Base-by-base conservation (phyloP, 164 flowering plant species). In the Macadamia tetraphylla region DNA sequence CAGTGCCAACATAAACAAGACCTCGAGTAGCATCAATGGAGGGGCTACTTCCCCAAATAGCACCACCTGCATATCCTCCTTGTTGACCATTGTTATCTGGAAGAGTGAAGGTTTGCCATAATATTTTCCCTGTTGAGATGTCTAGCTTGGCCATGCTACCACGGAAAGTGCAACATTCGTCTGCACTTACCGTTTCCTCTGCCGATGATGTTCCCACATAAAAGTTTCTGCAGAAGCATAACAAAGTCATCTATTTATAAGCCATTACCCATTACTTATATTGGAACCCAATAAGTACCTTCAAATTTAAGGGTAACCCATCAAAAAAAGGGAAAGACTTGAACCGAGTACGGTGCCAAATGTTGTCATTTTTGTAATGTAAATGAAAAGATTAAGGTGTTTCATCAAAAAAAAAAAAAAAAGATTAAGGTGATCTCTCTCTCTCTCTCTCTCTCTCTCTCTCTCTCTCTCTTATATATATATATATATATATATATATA, bases 51-150 rank as follows among this genome's bases (percentile, higher is more conserved):
- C 51, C 51, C 51, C 51, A 83, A 6, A 83, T 31, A 6, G 81
- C 81, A 1, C 75, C 82, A 6, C 84, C 84, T 1, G 86, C 64
- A 44, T 80, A 80, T 15, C 55, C 78, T 53, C 77, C 81, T 0
- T 0, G 9, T 17, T 42, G 31, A 43, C 80, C 81, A 2, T 60
- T 6, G 63, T 83, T 80, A 46, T 83, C 80, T 0, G 86, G 84
- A 5, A 81, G 29, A 76, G 71, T 79, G 65, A 40, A 75, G 55
- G 81, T 83, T 62, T 70, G 73, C 84, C 84, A 83, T n/a, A 74
- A 2, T 46, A 83, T 63, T 5, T 40, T 49, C 3, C 86, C 84
- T 0, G 80, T 66, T 55, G 15, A 53, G 48, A 60, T 72, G 18
- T 81, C 64, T 35, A 83, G 66, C 62, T 77, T 83, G 5, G 55